Evolutionary conservation across 2,329 filamentous ascomycete genomes (phyloP).

Genomic region (Paraphaeosphaeria sporulosa): DNA sequence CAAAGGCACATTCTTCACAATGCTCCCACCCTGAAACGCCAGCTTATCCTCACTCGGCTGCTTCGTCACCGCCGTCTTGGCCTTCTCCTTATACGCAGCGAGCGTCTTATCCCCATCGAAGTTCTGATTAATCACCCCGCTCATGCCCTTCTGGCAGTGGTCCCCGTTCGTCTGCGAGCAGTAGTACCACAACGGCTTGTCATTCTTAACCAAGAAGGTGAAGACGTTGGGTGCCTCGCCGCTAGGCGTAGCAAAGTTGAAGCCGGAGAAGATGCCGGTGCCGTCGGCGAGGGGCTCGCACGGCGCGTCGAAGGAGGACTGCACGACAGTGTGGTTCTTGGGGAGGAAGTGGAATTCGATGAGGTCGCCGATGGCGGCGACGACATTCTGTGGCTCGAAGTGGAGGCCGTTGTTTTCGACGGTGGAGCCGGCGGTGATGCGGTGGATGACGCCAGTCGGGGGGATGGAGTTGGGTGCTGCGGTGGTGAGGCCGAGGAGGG

Average conservation of each 20-base stretch:
- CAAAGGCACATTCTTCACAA: conserved; percentile 35
- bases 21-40: conserved; percentile 30
- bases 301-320: conserved; percentile 75
- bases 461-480: conserved; percentile 26
- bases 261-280: conserved; percentile 67
- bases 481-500: conserved; percentile 28
- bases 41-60: conserved; percentile 29
- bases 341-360: conserved; percentile 60
- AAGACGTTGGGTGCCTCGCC: conserved; percentile 58
- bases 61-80: conserved; percentile 29
- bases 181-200: conserved; percentile 79
- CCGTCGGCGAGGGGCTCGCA: conserved; percentile 66
- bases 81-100: conserved; percentile 37
- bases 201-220: conserved; percentile 71
- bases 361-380: conserved; percentile 39
- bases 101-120: conserved; percentile 37
- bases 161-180: conserved; percentile 68
- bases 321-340: conserved; percentile 77
- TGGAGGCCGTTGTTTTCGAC: conserved; percentile 36
- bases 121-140: conserved; percentile 71
- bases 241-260: conserved; percentile 61
- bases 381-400: conserved; percentile 45
- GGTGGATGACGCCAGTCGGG: conserved; percentile 36
- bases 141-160: conserved; percentile 78
- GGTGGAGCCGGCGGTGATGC: conserved; percentile 36